A percentile compares a stretch with the other conserved stretches of the same genome.
These are phyloP conservation scores for Barnettozyma sp. DNA, from an alignment of 805 yeast genomes.

Conservation along the genomic window DNA sequence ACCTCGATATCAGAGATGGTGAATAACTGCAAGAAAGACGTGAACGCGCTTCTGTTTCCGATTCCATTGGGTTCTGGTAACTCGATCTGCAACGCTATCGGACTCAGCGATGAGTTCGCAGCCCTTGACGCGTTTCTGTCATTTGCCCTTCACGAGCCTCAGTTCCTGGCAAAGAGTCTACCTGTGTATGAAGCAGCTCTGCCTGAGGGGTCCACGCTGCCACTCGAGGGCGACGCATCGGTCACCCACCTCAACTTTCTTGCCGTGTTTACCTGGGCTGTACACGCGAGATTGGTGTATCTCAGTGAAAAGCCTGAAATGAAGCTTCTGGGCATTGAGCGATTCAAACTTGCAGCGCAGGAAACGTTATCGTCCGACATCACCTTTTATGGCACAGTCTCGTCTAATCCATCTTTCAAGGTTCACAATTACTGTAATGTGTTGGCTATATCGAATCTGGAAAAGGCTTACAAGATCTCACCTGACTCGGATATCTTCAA, in stretches of 20 bases:
- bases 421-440: slow-evolving; percentile 15
- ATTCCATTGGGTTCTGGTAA: slow-evolving; percentile 87
- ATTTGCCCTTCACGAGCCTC: slow-evolving; percentile 5
- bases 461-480: slow-evolving; percentile 19
- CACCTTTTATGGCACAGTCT: background rate
- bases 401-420: background rate
- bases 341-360: slow-evolving; percentile 67
- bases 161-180: slow-evolving; percentile 13
- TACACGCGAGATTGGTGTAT: slow-evolving; percentile 81
- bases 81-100: slow-evolving; percentile 62
- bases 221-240: background rate
- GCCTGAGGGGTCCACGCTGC: slow-evolving; percentile 21
- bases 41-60: slow-evolving; percentile 21
- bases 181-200: slow-evolving; percentile 30
- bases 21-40: slow-evolving; percentile 33
- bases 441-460: slow-evolving; percentile 17
- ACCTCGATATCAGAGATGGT: slow-evolving; percentile 75
- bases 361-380: slow-evolving; percentile 38
- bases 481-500: slow-evolving; percentile 17
- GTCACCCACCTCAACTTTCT: slow-evolving; percentile 28
- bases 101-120: slow-evolving; percentile 28
- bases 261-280: slow-evolving; percentile 77
- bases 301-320: slow-evolving; percentile 67
- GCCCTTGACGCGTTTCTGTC: slow-evolving; percentile 33
- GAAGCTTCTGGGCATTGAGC: slow-evolving; percentile 52